Evolutionary conservation across 2,329 filamentous ascomycete species (phyloP), one percentile per base, ranked within the genome.

Genomic region (Colletotrichum theobromicola): DNA sequence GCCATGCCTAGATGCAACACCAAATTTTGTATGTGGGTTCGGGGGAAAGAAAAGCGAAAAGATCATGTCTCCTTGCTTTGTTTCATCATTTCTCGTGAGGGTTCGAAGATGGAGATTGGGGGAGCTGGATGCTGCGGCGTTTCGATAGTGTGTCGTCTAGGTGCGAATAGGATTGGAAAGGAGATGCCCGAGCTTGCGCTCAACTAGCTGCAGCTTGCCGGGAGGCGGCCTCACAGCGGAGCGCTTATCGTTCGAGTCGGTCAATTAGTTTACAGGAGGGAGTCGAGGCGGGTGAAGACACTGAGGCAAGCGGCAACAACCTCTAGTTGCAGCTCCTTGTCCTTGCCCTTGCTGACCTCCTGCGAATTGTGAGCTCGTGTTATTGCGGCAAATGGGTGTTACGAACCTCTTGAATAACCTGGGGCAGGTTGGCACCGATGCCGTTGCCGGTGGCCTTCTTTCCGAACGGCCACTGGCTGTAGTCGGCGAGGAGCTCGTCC

Each of bases 241-340:
- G 50, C 32, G 30, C 35, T 67, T 58, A 28, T n/a, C 28, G 42
- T 53, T 74, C 10, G 62, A 34, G 60, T 70, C 50, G 50, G n/a
- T 77, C 55, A 66, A 64, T 67, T 71, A 50, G 67, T 75, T 87
- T 91, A 99, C 83, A 99, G 93, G 76, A 99, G 89, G 66, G 97
- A 98, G 87, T 99, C 97, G 81, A 99, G 94, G 82, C 96, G 92
- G 77, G 97, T 99, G 85, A 99, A 99, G 81, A 99, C 97, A 87
- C 94, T 98, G 84, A 99, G 87, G 85, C 97, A 98, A 79, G 97
- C 97, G 67, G 97, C 96, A 68, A 99, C 95, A 81, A 98, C 96
- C 90, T 99, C 97, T 77, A 99, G 90, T 84, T 98, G 97, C 80
- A 98, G 90, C 83, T 99, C 97, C 87, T 95, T 97, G 79, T 98